Conservation (phyloP, 2,329 filamentous ascomycete species). For the Clonostachys solani region DNA sequence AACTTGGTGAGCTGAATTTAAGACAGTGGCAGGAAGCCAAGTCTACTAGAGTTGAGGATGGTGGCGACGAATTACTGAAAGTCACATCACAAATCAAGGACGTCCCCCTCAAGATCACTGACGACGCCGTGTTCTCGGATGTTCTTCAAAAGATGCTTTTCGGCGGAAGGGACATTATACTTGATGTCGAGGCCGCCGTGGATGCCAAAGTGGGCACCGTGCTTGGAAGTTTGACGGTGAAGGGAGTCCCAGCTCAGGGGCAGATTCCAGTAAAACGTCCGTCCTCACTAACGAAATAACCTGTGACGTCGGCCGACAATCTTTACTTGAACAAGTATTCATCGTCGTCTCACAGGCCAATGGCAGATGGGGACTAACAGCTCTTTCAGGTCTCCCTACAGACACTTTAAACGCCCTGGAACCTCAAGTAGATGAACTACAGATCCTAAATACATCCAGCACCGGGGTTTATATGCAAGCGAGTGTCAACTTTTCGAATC, state of each 20-base stretch:
- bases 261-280: constrained; percentile 90
- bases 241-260: constrained; percentile 81
- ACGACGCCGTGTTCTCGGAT: constrained; percentile 73
- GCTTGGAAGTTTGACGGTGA: constrained; percentile 75
- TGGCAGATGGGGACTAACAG: constrained; percentile 23
- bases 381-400: constrained; percentile 50
- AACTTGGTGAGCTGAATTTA: constrained; percentile 78
- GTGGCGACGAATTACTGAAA: constrained; percentile 57
- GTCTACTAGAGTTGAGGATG: constrained; percentile 60
- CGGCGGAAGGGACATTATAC: constrained; percentile 60
- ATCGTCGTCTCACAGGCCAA: constrained; percentile 13
- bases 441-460: constrained; percentile 67
- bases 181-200: constrained; percentile 75
- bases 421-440: constrained; percentile 67
- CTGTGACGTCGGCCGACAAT: constrained; percentile 13
- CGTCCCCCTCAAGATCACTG: constrained; percentile 77
- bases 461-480: constrained; percentile 69
- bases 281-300: constrained; percentile 46
- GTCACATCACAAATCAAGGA: constrained; percentile 75
- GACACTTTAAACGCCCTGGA: constrained; percentile 41
- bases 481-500: constrained; percentile 80
- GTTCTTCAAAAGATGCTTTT: constrained; percentile 81
- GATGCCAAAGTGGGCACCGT: constrained; percentile 80
- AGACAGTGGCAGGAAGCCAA: constrained; percentile 80
- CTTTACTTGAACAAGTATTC: constrained; percentile 18